Base-by-base conservation (phyloP, 495 filamentous ascomycete species). In the Aspergillus biplanus region DNA sequence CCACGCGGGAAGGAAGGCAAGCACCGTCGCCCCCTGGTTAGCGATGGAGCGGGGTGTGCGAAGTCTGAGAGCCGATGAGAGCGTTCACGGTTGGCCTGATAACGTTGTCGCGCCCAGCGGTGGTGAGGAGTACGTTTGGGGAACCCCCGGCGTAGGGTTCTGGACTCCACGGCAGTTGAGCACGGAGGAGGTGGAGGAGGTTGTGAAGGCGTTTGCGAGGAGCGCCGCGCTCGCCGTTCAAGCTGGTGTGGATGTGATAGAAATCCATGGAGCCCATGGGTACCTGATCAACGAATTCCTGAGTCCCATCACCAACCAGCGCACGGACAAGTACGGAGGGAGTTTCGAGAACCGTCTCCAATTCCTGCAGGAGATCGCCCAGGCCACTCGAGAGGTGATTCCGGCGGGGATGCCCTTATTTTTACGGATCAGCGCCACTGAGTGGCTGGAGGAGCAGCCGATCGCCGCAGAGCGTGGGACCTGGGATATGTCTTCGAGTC, bases 1-100 rank as follows among this genome's bases (percentile, higher is more conserved):
- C 4, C 90, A 93, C 68, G 89, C 89, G 21, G 90, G 90, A 13
- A 82, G 90, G 48, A 93, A 93, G 73, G 89, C 85, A 2, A 87
- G 84, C 65, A 86, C 81, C 0, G 69, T 86, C 2, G 79, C 87
- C 0, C 89, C 89, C 0, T 92, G 87, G 88, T 52, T 88, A 15
- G 74, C 70, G 6, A 64, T 57, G 0, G 57, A 71, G 33, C 59
- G 57, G 5, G 73, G 72, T 0, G 64, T 64, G 32, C 67, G 64
- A 52, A 75, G 76, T 33, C 69, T 85, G 9, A 80, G 80, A 11
- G 77, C 83, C 0, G 75, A 79, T 8, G 75, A 80, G 56, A 75
- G 81, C n/a, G 84, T 83, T 15, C 81, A 82, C 34, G 87, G 87
- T 7, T 96, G 92, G 92, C 86, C 85, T 0, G 82, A 88, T 16